Conservation (phyloP, 257 asterid species). For the Nicotiana benthamiana region DNA sequence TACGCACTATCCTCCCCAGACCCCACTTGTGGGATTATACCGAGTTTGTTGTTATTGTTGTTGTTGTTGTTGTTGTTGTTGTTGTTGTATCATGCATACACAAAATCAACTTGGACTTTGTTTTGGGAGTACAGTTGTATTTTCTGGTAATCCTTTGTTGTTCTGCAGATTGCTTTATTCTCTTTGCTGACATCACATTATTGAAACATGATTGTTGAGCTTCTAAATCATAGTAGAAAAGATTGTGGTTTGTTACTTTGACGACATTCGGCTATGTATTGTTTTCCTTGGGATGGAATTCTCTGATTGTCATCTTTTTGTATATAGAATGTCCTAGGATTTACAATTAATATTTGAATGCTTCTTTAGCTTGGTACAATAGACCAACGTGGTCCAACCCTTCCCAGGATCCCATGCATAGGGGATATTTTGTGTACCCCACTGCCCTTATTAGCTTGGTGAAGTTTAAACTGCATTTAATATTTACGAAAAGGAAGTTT, state of each 20-base stretch:
- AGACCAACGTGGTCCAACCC: background rate
- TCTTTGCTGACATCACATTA: background rate
- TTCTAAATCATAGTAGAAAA: background rate
- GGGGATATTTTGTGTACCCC: background rate
- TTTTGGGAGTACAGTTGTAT: slow-evolving; percentile 1
- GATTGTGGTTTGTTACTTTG: background rate
- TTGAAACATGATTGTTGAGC: background rate
- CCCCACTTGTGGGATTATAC: too few species aligned
- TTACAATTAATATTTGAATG: background rate
- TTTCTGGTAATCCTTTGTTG: background rate
- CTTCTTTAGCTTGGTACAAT: background rate
- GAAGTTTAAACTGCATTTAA: background rate
- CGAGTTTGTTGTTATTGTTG: too few species aligned
- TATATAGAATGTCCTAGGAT: background rate
- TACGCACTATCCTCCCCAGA: too few species aligned
- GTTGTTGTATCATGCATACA: background rate
- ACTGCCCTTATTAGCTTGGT: background rate
- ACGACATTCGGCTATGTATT: background rate
- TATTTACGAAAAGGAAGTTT: background rate
- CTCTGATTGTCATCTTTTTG: background rate
- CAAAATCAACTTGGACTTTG: background rate
- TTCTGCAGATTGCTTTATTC: background rate
- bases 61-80: too few species aligned
- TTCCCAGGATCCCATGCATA: background rate
- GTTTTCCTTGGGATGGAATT: background rate